Percentiles rank a stretch among this genome's conserved stretches.
phyloP scores from a whole-genome alignment of 1,139 yeast species.

The Saccharomyces uvarum region DNA sequence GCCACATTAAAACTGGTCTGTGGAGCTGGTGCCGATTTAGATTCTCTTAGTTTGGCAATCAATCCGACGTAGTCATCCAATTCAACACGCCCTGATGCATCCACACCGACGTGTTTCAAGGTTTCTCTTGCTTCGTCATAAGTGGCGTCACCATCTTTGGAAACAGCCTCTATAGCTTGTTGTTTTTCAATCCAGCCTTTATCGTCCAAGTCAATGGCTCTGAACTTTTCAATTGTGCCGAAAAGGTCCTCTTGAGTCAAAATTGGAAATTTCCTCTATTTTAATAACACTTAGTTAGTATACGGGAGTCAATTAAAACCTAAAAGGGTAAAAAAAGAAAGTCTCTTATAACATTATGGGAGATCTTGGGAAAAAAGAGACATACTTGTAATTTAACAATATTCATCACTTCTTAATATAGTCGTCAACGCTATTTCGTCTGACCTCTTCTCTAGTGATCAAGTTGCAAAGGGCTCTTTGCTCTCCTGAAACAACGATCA shows the following conservation, averaged over 20 bases:
- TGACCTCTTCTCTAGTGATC: constrained; percentile 58
- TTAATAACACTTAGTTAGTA: background rate
- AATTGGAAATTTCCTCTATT: constrained; percentile 65
- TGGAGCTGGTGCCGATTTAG: constrained; percentile 29
- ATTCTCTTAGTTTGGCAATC: constrained; percentile 58
- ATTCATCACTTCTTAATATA: constrained; percentile 62
- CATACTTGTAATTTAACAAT: constrained; percentile 41
- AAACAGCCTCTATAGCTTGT: constrained; percentile 75
- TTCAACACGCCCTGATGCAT: constrained; percentile 95
- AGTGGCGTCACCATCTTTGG: constrained; percentile 69
- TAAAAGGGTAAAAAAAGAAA: background rate
- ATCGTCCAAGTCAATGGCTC: constrained; percentile 79
- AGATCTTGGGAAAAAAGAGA: background rate
- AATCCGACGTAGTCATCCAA: constrained; percentile 91
- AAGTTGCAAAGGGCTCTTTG: constrained; percentile 39
- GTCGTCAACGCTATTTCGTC: constrained; percentile 84
- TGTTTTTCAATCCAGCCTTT: constrained; percentile 95
- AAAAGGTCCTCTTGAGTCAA: constrained; percentile 82
- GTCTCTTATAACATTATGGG: background rate
- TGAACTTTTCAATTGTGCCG: constrained; percentile 71
- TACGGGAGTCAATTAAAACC: background rate
- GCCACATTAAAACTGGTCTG: constrained; percentile 27
- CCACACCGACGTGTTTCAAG: constrained; percentile 81
- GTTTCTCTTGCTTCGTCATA: constrained; percentile 94
- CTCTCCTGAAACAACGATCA: constrained; percentile 37